phyloP scores from a whole-genome alignment of 164 flowering plant species.

The Tetrastigma voinierianum region DNA sequence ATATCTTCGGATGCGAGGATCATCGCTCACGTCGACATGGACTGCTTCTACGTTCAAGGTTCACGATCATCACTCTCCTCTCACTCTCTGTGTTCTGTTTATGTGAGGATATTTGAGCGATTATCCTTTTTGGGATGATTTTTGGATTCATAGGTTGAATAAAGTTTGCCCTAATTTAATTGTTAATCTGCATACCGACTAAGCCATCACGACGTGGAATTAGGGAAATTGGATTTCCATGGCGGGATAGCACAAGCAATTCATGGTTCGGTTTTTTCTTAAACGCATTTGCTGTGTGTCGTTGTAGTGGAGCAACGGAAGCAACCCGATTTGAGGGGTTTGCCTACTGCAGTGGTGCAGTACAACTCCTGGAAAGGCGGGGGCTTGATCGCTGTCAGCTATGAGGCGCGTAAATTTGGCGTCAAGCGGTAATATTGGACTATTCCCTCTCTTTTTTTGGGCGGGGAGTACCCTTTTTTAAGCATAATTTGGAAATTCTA shows the following conservation, averaged over 20 bases:
- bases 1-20: conserved; percentile 64
- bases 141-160: too few relatives aligned
- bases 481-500: not conserved
- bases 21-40: conserved; percentile 94
- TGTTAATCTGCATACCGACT: too few relatives aligned
- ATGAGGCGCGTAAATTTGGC: conserved; percentile 92
- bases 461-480: not conserved
- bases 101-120: not conserved
- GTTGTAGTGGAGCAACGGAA: conserved; percentile 80
- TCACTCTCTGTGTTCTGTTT: not conserved
- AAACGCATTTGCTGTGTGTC: not conserved
- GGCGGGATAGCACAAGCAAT: too few relatives aligned
- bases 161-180: too few relatives aligned
- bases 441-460: too few relatives aligned
- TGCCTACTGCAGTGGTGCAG: conserved; percentile 95
- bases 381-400: conserved; percentile 87
- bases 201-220: too few relatives aligned
- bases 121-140: not conserved
- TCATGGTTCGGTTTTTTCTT: too few relatives aligned
- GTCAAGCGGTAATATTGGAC: conserved; percentile 80
- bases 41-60: conserved; percentile 99
- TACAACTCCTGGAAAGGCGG: conserved; percentile 98
- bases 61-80: conserved; percentile 8
- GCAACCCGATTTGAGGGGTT: conserved; percentile 70
- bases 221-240: too few relatives aligned